Percentiles rank a stretch among this genome's conserved stretches.
phyloP scores from a whole-genome alignment of 176 grass and related monocot species.

The Carex myosuroides region DNA sequence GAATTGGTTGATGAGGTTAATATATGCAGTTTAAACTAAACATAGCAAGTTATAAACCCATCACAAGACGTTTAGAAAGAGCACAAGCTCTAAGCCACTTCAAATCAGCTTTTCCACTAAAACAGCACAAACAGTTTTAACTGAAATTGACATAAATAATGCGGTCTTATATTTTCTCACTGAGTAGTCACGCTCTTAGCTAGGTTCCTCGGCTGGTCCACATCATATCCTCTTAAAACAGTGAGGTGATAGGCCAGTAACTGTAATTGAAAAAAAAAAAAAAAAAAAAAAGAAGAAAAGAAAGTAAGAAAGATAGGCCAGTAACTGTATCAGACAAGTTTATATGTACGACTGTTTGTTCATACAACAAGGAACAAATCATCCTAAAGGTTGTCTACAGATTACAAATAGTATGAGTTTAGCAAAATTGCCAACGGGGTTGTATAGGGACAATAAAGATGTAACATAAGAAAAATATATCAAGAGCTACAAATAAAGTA shows the following conservation, averaged over 20 bases:
- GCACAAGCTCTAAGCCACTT: neutral
- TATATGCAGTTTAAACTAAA: neutral
- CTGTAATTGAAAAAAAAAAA: constrained; percentile 20
- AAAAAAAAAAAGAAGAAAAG: neutral
- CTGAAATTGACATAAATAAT: neutral
- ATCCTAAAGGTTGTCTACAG: neutral
- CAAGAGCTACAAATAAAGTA: neutral
- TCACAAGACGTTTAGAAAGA: neutral
- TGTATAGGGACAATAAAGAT: neutral
- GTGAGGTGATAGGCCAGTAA: constrained; percentile 47
- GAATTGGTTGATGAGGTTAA: neutral
- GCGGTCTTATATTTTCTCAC: constrained; percentile 3
- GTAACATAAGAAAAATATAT: neutral
- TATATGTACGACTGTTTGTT: neutral
- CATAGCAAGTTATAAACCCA: neutral
- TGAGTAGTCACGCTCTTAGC: constrained; percentile 49
- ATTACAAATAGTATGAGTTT: neutral
- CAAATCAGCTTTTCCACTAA: neutral
- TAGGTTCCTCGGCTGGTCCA: constrained; percentile 46
- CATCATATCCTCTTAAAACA: constrained; percentile 40
- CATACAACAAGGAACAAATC: neutral
- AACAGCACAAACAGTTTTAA: neutral
- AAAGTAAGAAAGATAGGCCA: neutral
- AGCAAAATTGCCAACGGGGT: neutral
- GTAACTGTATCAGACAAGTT: neutral